These are phyloP conservation scores for Coniochaeta prunicola DNA, from an alignment of 2,329 filamentous ascomycete genomes.

Conservation along the genomic window DNA sequence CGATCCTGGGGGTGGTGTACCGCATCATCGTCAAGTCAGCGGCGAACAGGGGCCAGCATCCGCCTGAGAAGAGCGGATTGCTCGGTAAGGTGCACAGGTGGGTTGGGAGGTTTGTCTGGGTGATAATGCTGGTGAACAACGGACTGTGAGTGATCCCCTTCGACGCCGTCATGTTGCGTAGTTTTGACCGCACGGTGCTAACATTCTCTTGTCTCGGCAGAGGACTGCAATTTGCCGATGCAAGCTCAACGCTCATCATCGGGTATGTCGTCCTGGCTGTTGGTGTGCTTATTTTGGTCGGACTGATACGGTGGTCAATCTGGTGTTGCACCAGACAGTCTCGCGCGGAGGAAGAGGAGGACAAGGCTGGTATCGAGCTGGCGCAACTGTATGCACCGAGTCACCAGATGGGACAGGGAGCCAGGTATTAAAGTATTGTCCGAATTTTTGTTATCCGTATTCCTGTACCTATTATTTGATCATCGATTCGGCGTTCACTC, in stretches of 20 bases:
- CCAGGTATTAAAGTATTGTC: background rate
- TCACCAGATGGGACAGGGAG: background rate
- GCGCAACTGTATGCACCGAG: background rate
- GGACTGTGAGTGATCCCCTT: conserved; percentile 14
- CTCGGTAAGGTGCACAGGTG: conserved; percentile 12
- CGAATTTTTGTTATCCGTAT: background rate
- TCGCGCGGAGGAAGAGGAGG: conserved; percentile 9
- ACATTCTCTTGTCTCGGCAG: conserved; percentile 7
- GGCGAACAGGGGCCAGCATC: conserved; percentile 9
- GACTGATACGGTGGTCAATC: conserved; percentile 13
- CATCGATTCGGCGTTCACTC: too few species aligned
- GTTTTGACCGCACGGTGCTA: background rate
- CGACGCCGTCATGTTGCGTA: background rate
- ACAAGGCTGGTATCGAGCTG: background rate
- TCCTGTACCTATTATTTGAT: too few species aligned
- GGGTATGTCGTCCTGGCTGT: conserved; percentile 14
- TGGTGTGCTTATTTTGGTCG: conserved; percentile 11
- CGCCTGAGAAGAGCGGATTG: conserved; percentile 6
- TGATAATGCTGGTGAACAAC: conserved; percentile 15
- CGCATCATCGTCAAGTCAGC: conserved; percentile 8
- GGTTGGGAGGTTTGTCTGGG: conserved; percentile 14
- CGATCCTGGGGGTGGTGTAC: conserved; percentile 10
- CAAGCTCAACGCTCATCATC: conserved; percentile 10
- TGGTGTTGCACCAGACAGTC: conserved; percentile 10
- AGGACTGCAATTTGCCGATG: conserved; percentile 15